Percentiles rank a stretch among this genome's conserved stretches.
Evolutionary conservation across 2,329 filamentous ascomycete genomes (phyloP).

Genomic region (Epichloe gansuensis): DNA sequence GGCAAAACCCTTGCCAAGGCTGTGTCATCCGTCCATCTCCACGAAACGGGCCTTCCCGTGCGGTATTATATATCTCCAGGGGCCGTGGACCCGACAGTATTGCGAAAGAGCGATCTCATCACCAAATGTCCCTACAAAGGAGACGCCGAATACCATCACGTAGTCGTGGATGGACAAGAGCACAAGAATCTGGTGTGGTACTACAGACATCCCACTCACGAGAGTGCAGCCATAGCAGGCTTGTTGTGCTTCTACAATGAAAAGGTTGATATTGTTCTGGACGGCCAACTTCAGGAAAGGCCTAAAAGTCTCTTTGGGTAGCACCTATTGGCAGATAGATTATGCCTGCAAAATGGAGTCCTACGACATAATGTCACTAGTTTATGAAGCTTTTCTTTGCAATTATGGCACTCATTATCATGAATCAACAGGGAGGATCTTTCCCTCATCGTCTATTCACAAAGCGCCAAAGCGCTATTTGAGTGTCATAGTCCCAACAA

Average conservation of each 20-base stretch:
- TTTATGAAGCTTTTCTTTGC: not conserved
- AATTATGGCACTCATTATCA: not conserved
- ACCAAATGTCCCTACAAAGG: constrained; percentile 58
- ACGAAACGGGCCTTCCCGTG: constrained; percentile 47
- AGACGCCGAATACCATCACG: constrained; percentile 47
- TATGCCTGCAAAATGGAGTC: not conserved
- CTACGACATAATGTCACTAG: not conserved
- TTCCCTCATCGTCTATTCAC: no score
- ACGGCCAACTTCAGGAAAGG: constrained; percentile 25
- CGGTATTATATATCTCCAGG: constrained; percentile 48
- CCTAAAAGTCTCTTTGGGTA: constrained; percentile 3
- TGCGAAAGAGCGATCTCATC: constrained; percentile 37
- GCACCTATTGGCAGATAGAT: not conserved
- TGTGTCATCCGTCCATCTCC: constrained; percentile 36
- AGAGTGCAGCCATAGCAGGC: constrained; percentile 43
- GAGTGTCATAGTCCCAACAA: no score
- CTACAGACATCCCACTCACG: constrained; percentile 43
- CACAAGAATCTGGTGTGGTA: constrained; percentile 49
- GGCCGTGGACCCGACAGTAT: constrained; percentile 30
- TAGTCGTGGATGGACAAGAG: constrained; percentile 32
- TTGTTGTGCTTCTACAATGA: constrained; percentile 56
- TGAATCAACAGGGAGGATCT: no score
- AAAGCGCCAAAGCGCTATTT: no score
- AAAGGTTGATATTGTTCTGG: constrained; percentile 50
- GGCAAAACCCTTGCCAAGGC: constrained; percentile 36